A percentile compares a stretch with the other conserved stretches of the same genome.
Conservation (phyloP, 2,329 filamentous ascomycete species). For the Epichloe amarillans region DNA sequence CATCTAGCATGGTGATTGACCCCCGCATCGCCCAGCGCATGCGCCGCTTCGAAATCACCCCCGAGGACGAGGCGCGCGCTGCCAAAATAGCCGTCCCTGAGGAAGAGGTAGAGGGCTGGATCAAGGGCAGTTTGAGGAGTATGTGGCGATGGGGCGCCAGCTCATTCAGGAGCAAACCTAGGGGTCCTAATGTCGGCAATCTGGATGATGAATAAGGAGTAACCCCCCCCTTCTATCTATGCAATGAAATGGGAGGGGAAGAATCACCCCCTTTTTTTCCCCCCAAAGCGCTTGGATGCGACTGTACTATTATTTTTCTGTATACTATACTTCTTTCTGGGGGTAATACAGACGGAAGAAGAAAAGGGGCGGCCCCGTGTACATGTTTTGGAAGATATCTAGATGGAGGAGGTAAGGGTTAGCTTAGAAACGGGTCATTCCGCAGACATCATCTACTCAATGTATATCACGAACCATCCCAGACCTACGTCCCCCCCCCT, state of each 20-base stretch:
- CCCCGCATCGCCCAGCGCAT: conserved; percentile 63
- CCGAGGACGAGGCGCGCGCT: conserved; percentile 57
- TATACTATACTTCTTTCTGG: neutral
- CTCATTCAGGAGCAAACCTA: conserved; percentile 27
- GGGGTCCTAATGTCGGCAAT: conserved; percentile 27
- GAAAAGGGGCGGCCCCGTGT: no score
- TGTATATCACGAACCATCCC: neutral
- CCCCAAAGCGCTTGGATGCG: neutral
- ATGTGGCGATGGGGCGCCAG: conserved; percentile 37
- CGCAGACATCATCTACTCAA: conserved; percentile 2
- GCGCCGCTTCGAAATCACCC: conserved; percentile 59
- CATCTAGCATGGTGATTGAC: conserved; percentile 63
- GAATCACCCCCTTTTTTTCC: no score
- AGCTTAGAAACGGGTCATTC: neutral
- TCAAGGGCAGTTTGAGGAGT: conserved; percentile 44
- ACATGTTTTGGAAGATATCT: neutral
- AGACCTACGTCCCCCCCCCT: neutral
- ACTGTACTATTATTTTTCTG: conserved; percentile 1
- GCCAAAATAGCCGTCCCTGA: conserved; percentile 47
- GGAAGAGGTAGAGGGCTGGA: conserved; percentile 57
- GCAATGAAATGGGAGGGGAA: no score
- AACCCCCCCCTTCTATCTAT: no score
- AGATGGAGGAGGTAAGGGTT: neutral
- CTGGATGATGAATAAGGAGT: conserved; percentile 21
- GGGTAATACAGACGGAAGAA: no score